Percentiles rank a stretch among this genome's conserved stretches.
Conservation (phyloP, 1,139 yeast genomes). For the Trichomonascaceae sp. region DNA sequence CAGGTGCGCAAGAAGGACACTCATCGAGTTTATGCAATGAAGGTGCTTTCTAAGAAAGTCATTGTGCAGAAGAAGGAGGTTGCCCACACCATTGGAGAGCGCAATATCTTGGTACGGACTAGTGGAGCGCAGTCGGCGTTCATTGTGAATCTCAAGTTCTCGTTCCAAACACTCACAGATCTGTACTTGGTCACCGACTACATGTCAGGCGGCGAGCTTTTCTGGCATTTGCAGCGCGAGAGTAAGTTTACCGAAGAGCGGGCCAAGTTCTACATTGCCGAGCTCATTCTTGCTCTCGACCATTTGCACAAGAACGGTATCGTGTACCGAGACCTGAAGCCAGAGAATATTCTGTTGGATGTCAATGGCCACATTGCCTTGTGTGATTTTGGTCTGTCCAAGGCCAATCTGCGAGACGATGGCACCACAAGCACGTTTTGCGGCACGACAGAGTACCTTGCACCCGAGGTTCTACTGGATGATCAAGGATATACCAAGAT, state of each 20-base stretch:
- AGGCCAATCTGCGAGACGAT: conserved; percentile 74
- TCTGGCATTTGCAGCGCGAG: conserved; percentile 95
- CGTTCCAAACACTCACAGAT: conserved; percentile 90
- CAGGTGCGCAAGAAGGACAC: conserved; percentile 89
- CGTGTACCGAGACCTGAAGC: conserved; percentile 89
- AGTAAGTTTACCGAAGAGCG: conserved; percentile 87
- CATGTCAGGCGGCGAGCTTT: conserved; percentile 96
- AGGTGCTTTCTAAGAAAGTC: conserved; percentile 82
- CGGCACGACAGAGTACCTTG: conserved; percentile 94
- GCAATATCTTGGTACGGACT: conserved; percentile 86
- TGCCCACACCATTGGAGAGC: conserved; percentile 94
- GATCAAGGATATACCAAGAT: conserved; percentile 93
- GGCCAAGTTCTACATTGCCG: conserved; percentile 94
- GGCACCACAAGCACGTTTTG: conserved; percentile 96
- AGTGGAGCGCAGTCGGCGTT: conserved; percentile 73
- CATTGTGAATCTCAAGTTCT: conserved; percentile 86
- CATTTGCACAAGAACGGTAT: conserved; percentile 87
- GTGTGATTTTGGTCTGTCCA: conserved; percentile 93
- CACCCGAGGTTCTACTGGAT: conserved; percentile 83
- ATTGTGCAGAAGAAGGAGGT: conserved; percentile 94
- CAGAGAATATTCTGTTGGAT: conserved; percentile 84
- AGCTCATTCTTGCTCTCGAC: conserved; percentile 79
- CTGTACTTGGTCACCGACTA: conserved; percentile 88
- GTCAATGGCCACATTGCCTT: conserved; percentile 95
- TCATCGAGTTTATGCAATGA: conserved; percentile 89